Evolutionary conservation across 495 filamentous ascomycete species (phyloP).

Genomic region (Hypoxylon trugodes): DNA sequence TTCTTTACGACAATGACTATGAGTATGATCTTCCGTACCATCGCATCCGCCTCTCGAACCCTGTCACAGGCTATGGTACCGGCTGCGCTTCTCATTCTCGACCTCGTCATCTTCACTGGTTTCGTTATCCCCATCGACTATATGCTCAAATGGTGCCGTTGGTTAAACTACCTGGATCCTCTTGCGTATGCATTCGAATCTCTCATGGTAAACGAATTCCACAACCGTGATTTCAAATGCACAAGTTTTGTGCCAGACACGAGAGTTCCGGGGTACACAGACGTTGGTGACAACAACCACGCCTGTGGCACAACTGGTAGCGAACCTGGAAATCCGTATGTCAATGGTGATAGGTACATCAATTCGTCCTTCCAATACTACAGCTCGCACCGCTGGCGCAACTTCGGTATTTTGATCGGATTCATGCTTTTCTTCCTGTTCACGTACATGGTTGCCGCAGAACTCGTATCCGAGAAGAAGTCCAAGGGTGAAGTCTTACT

Average conservation of each 20-base stretch:
- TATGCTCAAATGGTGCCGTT: slow-evolving; percentile 86
- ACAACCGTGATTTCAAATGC: slow-evolving; percentile 70
- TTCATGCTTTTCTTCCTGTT: slow-evolving; percentile 74
- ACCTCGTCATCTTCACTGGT: slow-evolving; percentile 87
- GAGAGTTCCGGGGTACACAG: slow-evolving; percentile 52
- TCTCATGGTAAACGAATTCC: slow-evolving; percentile 91
- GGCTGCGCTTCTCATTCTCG: slow-evolving; percentile 81
- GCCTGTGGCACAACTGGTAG: slow-evolving; percentile 73
- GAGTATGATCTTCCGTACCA: slow-evolving; percentile 85
- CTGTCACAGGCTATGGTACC: slow-evolving; percentile 86
- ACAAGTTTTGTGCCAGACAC: slow-evolving; percentile 66
- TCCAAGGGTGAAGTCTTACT: slow-evolving; percentile 91
- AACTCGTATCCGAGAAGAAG: slow-evolving; percentile 77
- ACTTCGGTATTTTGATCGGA: slow-evolving; percentile 79
- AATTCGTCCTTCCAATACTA: slow-evolving; percentile 67
- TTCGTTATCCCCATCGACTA: slow-evolving; percentile 81
- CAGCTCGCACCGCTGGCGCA: slow-evolving; percentile 73
- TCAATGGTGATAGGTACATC: slow-evolving; percentile 76
- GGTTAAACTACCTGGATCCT: slow-evolving; percentile 88
- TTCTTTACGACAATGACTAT: slow-evolving; percentile 73
- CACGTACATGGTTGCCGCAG: slow-evolving; percentile 74
- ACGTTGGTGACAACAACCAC: slow-evolving; percentile 49
- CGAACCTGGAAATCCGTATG: slow-evolving; percentile 59
- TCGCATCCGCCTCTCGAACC: slow-evolving; percentile 80
- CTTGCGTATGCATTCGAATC: slow-evolving; percentile 88